Evolutionary conservation across 2,329 filamentous ascomycete genomes (phyloP).

Genomic region (Zasmidium angulare): DNA sequence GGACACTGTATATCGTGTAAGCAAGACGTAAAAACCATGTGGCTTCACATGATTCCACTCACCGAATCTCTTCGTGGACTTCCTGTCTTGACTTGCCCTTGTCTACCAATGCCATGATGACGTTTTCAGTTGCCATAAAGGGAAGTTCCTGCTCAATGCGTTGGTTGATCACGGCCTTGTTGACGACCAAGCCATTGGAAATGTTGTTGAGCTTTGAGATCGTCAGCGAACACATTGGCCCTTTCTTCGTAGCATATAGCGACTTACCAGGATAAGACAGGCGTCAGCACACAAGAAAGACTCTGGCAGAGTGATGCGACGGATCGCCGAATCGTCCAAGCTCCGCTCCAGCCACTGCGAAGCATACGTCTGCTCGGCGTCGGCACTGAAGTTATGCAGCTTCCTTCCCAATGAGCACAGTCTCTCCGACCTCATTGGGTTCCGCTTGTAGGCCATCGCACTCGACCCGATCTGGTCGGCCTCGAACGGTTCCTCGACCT

Average conservation of each 20-base stretch:
- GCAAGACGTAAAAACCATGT: not conserved
- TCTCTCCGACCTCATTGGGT: slow-evolving; percentile 60
- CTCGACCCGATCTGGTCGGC: slow-evolving; percentile 72
- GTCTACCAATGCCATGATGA: slow-evolving; percentile 76
- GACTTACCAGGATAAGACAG: slow-evolving; percentile 59
- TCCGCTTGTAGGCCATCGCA: slow-evolving; percentile 68
- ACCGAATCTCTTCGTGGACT: slow-evolving; percentile 78
- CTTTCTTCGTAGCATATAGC: not conserved
- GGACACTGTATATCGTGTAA: slow-evolving; percentile 48
- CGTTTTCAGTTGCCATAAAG: slow-evolving; percentile 60
- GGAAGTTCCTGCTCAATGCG: slow-evolving; percentile 75
- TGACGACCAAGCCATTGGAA: slow-evolving; percentile 71
- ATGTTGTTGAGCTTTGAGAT: slow-evolving; percentile 59
- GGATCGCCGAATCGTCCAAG: slow-evolving; percentile 73
- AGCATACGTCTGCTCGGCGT: slow-evolving; percentile 65
- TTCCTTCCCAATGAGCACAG: slow-evolving; percentile 58
- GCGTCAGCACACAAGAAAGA: slow-evolving; percentile 52
- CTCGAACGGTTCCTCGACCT: slow-evolving; percentile 83
- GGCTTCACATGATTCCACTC: not conserved
- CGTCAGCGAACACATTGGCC: slow-evolving; percentile 12
- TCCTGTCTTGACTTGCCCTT: slow-evolving; percentile 74
- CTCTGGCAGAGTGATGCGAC: slow-evolving; percentile 54
- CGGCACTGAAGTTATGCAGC: slow-evolving; percentile 51
- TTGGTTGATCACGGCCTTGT: slow-evolving; percentile 68
- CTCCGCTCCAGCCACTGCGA: slow-evolving; percentile 77